phyloP scores from a whole-genome alignment of 1,284 basidiomycete genomes.

The Trichosporon ovoides region DNA sequence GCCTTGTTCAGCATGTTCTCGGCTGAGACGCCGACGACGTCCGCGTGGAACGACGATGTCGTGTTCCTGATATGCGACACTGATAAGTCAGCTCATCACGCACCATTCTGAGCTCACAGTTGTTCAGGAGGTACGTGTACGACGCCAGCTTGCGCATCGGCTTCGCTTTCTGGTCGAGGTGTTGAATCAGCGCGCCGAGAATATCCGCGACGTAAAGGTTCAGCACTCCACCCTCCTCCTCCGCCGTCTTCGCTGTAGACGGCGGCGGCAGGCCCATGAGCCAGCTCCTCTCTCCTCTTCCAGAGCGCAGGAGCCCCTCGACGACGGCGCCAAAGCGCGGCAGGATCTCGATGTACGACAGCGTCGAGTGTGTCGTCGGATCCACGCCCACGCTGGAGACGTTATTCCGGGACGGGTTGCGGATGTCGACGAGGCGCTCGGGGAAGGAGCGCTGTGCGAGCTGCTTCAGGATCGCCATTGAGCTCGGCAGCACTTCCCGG shows the following conservation, averaged over 20 bases:
- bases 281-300: constrained; percentile 47
- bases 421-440: constrained; percentile 45
- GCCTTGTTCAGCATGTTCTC: constrained; percentile 47
- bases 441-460: constrained; percentile 45
- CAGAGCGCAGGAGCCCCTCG: constrained; percentile 33
- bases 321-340: constrained; percentile 37
- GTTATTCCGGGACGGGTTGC: constrained; percentile 20
- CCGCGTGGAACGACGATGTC: constrained; percentile 36
- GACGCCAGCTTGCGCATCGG: constrained; percentile 36
- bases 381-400: constrained; percentile 25
- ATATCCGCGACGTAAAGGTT: constrained; percentile 48
- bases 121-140: constrained; percentile 46
- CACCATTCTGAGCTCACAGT: constrained; percentile 33
- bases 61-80: constrained; percentile 48
- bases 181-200: constrained; percentile 39
- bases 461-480: constrained; percentile 29
- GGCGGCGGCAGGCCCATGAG: constrained; percentile 47
- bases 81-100: constrained; percentile 20
- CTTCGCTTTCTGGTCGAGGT: constrained; percentile 34
- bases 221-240: constrained; percentile 43
- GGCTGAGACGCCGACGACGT: constrained; percentile 45
- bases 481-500: constrained; percentile 16
- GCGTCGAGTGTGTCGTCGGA: constrained; percentile 40
- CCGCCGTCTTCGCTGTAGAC: constrained; percentile 28
- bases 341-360: constrained; percentile 44